Evolutionary conservation across 2,329 filamentous ascomycete species (phyloP), one percentile per base, ranked within the genome.

Genomic region (Pseudogymnoascus sp.): DNA sequence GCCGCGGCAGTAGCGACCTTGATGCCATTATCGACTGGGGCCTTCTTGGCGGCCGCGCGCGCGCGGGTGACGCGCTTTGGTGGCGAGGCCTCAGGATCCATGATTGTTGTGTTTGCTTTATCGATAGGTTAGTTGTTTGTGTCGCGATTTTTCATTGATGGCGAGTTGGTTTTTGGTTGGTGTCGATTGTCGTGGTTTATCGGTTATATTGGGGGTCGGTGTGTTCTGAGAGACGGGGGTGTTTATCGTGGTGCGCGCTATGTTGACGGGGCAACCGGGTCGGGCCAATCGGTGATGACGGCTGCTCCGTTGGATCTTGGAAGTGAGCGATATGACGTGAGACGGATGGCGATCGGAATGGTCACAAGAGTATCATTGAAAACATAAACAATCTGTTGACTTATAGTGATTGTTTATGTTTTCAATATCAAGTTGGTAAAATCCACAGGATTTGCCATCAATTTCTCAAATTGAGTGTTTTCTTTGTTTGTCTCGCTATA

Each of bases 1-100:
- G 80, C 75, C 12, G 79, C 75, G 62, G 81, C 76, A 67, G 81
- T 80, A 64, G 79, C 74, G 65, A 80, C 76, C 64, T 74, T 79
- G 36, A 72, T 68, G 42, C 72, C 70, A 25, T 74, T 69, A 63
- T 78, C 75, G 61, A 67, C 70, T 35, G 58, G 58, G 12, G 19
- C 58, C 72, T 71, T 69, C 66, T 75, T 77, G 38, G 76, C 75
- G 58, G 77, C 77, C 63, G 76, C 78, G 67, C 77, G 70, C 49
- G 79, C 77, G 67, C 83, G 80, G 65, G 83, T 85, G 69, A 85
- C 79, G 66, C 83, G 80, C 74, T 84, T 84, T 36, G 83, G 83
- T 60, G 83, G 82, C 63, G 81, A 84, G 49, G 49, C 49, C 66
- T 76, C 72, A 60, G 74, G 74, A 66, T 82, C 80, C 82, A 85